Evolutionary conservation across 345 rosid genomes (phyloP), one percentile per base, ranked within the genome.

Genomic region (Hibiscus mutabilis): DNA sequence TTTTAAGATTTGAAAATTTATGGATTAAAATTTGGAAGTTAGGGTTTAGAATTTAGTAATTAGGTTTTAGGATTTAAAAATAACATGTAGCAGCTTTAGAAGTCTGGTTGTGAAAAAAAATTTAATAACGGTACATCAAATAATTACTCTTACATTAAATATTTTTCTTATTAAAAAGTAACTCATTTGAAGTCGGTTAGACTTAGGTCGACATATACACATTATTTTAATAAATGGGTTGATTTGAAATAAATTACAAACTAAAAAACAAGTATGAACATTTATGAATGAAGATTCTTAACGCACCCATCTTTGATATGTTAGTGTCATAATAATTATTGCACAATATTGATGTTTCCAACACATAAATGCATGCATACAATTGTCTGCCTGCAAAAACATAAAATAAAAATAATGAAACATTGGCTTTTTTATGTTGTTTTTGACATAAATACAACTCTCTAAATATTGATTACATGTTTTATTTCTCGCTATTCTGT

Each of bases 341-440:
- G 46, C 46, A 16, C 14, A 2, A 47, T 3, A 15, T 25, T 47
- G 47, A 66, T 66, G 40, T 25, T 66, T 27, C 40, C 70, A 66
- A 66, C 57, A 44, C 69, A 66, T 66, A 44, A 66, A 66, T 66
- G 69, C 55, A 19, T 63, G 21, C 21, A 40, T 9, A 12, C 19
- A 19, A 53, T 12, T 22, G 11, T 25, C 37, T 46, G 15, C 56
- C 57, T 66, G n/a, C 22, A 53, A 53, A 18, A 19, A 9, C 8
- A 47, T 47, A 7, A 46, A 6, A 31, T 6, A 3, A 25, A 27
- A 62, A 25, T 52, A 31, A 55, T 19, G 59, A 21, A 66, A 47
- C 42, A 8, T 24, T 8, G 25, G 13, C n/a, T n/a, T 42, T 11
- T 24, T 25, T 13, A 25, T 58, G 33, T 22, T 10, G 69, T 46